These are phyloP conservation scores for Triglochin maritima DNA, from an alignment of 106 monocot genomes.

Conservation along the genomic window DNA sequence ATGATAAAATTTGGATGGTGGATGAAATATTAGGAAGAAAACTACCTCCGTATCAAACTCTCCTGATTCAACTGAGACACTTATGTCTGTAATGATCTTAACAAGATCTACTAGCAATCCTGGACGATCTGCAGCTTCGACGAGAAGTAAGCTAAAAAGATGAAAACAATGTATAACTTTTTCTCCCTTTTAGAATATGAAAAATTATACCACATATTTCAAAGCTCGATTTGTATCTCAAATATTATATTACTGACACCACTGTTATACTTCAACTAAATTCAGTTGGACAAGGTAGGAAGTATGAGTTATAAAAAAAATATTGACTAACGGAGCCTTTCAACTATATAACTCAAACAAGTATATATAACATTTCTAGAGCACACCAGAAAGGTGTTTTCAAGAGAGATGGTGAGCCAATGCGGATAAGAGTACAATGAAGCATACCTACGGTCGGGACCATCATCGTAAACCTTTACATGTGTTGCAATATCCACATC, in stretches of 20 bases:
- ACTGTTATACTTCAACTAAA: too few species aligned
- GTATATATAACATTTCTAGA: too few species aligned
- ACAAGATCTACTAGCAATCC: slow-evolving; percentile 91
- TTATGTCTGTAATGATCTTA: slow-evolving; percentile 82
- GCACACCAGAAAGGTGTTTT: too few species aligned
- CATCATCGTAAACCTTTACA: slow-evolving; percentile 66
- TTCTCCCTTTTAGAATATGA: background rate
- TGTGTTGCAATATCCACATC: slow-evolving; percentile 87
- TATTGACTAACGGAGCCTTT: too few species aligned
- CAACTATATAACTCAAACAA: too few species aligned
- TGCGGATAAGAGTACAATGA: background rate
- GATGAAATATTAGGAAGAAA: background rate
- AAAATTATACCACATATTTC: background rate
- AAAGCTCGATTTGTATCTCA: background rate
- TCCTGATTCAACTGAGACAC: slow-evolving; percentile 72
- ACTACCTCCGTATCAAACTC: slow-evolving; percentile 92
- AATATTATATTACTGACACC: too few species aligned
- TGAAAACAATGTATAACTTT: background rate
- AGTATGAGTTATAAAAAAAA: too few species aligned
- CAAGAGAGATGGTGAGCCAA: too few species aligned
- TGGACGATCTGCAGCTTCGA: slow-evolving; percentile 80
- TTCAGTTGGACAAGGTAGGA: too few species aligned
- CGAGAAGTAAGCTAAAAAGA: slow-evolving; percentile 60
- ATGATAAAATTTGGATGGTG: background rate
- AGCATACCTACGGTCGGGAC: slow-evolving; percentile 63